Evolutionary conservation across 148 eudicot species (phyloP), one percentile per base, ranked within the genome.

Genomic region (Rhododendron molle): DNA sequence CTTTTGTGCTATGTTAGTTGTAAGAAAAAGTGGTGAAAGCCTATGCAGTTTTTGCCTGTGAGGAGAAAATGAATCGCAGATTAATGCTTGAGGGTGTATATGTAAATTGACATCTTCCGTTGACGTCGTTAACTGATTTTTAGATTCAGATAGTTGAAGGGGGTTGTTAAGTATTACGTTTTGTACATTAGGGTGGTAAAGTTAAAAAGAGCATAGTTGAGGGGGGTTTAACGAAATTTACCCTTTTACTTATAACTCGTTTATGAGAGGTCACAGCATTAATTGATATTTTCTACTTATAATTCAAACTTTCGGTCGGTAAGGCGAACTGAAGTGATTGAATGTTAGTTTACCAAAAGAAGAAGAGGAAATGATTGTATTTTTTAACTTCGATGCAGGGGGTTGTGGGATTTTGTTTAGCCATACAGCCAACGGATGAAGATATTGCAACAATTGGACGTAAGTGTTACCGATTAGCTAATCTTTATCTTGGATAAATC

Each of bases 401-500:
- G 82, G 72, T 88, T 38, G 83, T 86, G 84, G 98, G 94, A 87
- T 93, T 91, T 89, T 97, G 98, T 91, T 93, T 97, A 85, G 94
- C 98, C 72, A 77, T 97, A 83, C 94, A 93, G 85, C 86, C 87
- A 54, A 78, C 90, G 38, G 91, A 89, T 49, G 91, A 83, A 78
- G 91, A 91, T 77, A 77, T 92, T 81, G 97, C 88, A 38, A 90
- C 89, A 46, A 93, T 97, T 88, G 99, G 99, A 84, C 99, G 99
- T 97, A 91, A 95, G 98, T 83, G 47, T 81, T 49, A 20, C 34
- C 21, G 36, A 52, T 18, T 44, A 52, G 44, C 69, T 81, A 18
- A 30, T 50, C 40, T 50, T 80, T 80, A 18, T 81, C 21, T 34
- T 7, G 38, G 14, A 46, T 32, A 74, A 56, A 65, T 30, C 34